Base-by-base conservation (phyloP, 2,329 filamentous ascomycete species). In the Exophiala bonariae region DNA sequence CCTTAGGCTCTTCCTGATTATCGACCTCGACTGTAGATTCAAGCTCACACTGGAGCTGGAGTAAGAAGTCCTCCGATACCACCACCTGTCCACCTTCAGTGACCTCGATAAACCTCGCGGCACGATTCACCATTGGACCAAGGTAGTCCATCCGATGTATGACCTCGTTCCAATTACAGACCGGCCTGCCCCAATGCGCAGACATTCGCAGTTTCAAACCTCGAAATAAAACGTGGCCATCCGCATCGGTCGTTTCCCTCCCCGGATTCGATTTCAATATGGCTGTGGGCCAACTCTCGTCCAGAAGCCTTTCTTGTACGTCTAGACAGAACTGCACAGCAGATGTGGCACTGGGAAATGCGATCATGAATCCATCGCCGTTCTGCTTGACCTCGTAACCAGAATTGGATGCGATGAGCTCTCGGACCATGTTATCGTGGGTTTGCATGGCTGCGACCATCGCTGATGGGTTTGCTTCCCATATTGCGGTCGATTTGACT, bases 371-470 rank as follows among this genome's bases (percentile, higher is more conserved):
- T 19, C 56, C 56, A n/a, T 58, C 56, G 13, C 54, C 56, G 26
- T 58, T 58, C 41, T 58, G 56, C 41, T 58, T 58, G 35, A 58
- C 54, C 34, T 58, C 56, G 47, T 56, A 58, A 20, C 56, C 54
- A 3, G 34, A 17, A 40, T 58, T 52, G n/a, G 18, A 26, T 30
- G 41, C 26, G 4, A 46, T 52, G 9, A 55, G 49, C 16, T 30
- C 17, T n/a, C 56, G 51, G 30, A 58, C 45, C 16, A 48, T 46
- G 33, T 42, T 32, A 35, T 58, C 56, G 47, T 58, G 56, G 19
- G 52, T 38, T 17, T 42, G 41, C 56, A 58, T 58, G 16, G 54
- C 54, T 14, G 47, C 31, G 20, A 38, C 46, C 56, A 58, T 58
- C 40, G 47, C 51, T 7, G 37, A 2, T 11, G 47, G 26, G 41